phyloP scores from a whole-genome alignment of 169 alveolate species.

The Cardiosporidium cionae region DNA sequence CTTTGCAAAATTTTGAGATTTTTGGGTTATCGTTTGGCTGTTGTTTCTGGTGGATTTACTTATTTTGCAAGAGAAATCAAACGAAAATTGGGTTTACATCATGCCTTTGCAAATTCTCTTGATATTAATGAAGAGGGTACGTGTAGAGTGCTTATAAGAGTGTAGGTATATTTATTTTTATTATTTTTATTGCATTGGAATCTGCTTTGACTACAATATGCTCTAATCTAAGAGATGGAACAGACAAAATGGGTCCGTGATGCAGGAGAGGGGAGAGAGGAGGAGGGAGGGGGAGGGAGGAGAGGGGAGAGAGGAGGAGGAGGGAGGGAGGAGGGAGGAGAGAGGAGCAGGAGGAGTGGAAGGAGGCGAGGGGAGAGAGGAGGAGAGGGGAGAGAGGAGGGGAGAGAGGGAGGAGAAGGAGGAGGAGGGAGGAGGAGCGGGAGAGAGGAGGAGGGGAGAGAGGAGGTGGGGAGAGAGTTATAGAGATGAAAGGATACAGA shows the following conservation, averaged over 20 bases:
- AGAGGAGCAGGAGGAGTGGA: not conserved
- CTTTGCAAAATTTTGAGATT: constrained; percentile 1
- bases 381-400: not conserved
- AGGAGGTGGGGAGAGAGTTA: not conserved
- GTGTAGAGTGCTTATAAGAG: too few species aligned
- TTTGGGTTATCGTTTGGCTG: constrained; percentile 9
- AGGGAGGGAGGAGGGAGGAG: not conserved
- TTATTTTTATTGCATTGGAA: too few species aligned
- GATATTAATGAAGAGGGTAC: not conserved
- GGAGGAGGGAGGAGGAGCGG: not conserved
- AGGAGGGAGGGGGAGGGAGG: not conserved
- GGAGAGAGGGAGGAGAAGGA: not conserved
- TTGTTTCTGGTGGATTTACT: constrained; percentile 7
- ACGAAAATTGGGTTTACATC: not conserved
- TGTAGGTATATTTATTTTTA: too few species aligned
- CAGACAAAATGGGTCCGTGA: too few species aligned
- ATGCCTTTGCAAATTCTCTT: constrained; percentile 8
- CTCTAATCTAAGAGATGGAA: not conserved
- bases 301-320: not conserved
- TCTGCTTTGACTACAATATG: not conserved
- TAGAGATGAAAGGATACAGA: not conserved
- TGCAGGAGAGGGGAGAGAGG: not conserved
- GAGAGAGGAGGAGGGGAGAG: not conserved
- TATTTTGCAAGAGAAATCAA: constrained; percentile 2
- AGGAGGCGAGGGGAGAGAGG: not conserved